phyloP scores from a whole-genome alignment of 2,329 filamentous ascomycete genomes.

The Ceratocystis lukuohia region DNA sequence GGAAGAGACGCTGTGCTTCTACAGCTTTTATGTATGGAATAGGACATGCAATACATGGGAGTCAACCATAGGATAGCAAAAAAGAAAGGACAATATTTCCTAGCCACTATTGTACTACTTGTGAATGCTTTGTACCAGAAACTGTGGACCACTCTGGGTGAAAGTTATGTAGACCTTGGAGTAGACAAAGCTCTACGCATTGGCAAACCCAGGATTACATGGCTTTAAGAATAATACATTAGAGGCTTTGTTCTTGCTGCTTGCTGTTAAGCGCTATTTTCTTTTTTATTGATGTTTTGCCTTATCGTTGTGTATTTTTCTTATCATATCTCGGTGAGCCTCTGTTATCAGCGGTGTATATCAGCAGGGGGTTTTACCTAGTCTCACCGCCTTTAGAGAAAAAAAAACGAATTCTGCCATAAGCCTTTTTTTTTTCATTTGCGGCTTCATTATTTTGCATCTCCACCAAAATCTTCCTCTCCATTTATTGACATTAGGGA shows the following conservation, averaged over 20 bases:
- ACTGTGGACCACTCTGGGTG: not conserved
- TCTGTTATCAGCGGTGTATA: slow-evolving; percentile 4
- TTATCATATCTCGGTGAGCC: not conserved
- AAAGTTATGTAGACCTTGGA: not conserved
- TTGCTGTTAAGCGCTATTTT: not conserved
- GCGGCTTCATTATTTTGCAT: slow-evolving; percentile 10
- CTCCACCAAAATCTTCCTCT: slow-evolving; percentile 15
- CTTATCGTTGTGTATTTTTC: slow-evolving; percentile 13
- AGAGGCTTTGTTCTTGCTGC: too few species aligned
- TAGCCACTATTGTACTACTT: too few species aligned
- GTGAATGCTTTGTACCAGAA: too few species aligned
- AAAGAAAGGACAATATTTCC: not conserved
- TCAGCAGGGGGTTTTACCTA: not conserved
- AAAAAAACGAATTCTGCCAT: slow-evolving; percentile 18
- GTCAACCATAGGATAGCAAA: not conserved
- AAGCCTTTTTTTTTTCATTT: slow-evolving; percentile 13
- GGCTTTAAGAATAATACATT: too few species aligned
- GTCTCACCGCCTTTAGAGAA: slow-evolving; percentile 13
- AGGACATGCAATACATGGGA: not conserved
- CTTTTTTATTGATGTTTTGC: not conserved
- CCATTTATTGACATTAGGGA: not conserved
- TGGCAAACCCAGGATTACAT: too few species aligned
- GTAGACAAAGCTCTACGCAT: too few species aligned
- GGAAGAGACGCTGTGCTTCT: slow-evolving; percentile 8
- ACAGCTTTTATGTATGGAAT: not conserved